Evolutionary conservation across 768 basidiomycete genomes (phyloP).

Genomic region (Amanita molliuscula): DNA sequence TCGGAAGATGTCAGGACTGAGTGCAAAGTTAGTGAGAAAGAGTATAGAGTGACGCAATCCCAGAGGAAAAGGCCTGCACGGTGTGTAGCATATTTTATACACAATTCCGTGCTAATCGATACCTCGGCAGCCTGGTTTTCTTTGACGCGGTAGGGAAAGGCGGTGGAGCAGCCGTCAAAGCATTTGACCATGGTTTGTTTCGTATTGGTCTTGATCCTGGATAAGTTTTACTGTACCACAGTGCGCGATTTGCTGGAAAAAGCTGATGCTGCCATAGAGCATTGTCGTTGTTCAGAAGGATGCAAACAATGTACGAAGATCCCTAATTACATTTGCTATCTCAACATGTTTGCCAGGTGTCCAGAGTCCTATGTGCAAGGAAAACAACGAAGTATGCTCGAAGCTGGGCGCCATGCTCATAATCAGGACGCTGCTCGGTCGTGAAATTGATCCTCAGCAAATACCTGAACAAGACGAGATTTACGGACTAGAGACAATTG

Average conservation of each 20-base stretch:
- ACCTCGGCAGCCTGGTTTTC: slow-evolving; percentile 56
- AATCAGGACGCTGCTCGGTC: slow-evolving; percentile 47
- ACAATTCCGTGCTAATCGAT: neutral
- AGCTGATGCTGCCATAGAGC: slow-evolving; percentile 45
- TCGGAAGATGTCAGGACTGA: slow-evolving; percentile 68
- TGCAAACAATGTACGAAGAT: slow-evolving; percentile 52
- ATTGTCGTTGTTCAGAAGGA: slow-evolving; percentile 59
- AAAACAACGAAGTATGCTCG: slow-evolving; percentile 62
- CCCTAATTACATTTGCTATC: neutral
- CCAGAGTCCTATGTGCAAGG: slow-evolving; percentile 52
- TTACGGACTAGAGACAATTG: slow-evolving; percentile 36
- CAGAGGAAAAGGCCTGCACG: slow-evolving; percentile 60
- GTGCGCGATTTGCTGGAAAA: slow-evolving; percentile 51
- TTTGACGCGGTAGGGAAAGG: slow-evolving; percentile 63
- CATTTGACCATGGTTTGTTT: slow-evolving; percentile 67
- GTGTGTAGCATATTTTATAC: slow-evolving; percentile 17
- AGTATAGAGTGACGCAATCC: slow-evolving; percentile 44
- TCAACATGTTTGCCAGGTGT: slow-evolving; percentile 39
- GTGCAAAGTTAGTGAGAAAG: slow-evolving; percentile 73
- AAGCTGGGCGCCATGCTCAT: slow-evolving; percentile 69
- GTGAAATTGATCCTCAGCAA: slow-evolving; percentile 25
- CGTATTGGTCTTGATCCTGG: neutral
- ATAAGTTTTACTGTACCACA: slow-evolving; percentile 9
- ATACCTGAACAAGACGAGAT: slow-evolving; percentile 24
- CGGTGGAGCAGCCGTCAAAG: slow-evolving; percentile 67